Base-by-base conservation (phyloP, 2,329 filamentous ascomycete species). In the Domatiomyces catenatus region DNA sequence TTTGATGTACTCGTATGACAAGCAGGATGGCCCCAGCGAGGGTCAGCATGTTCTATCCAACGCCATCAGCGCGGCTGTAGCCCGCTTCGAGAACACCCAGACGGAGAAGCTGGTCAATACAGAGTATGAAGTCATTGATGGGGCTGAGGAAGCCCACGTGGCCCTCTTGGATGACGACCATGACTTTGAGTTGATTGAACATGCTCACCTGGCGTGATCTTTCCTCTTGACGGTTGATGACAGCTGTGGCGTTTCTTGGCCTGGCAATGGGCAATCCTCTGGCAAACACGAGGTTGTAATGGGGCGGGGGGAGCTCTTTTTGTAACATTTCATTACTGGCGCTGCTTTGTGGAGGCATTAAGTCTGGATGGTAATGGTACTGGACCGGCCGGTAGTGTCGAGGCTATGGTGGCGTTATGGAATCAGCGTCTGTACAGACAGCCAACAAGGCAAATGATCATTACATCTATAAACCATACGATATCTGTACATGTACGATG, bases 271-370 rank as follows among this genome's bases (percentile, higher is more conserved):
- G n/a, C n/a, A n/a, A 15, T 12, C 15, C 36, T 24, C 15, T 18
- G 36, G 8, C 22, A 15, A 17, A 39, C 2, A 39, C 20, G n/a
- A 32, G 6, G 15, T 17, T 3, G 48, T 46, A 50, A 49, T 49
- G 22, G 20, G 6, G 22, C 45, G 17, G 19, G 19, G 15, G 2
- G 22, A 26, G 43, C 22, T 46, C 12, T 46, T 32, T 49, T 51
- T 52, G 32, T 36, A 52, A 51, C 45, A 44, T 42, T 50, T 53
- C 57, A 54, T 46, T 39, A 36, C 46, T 45, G 56, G 56, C 56
- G 56, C 58, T 58, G 56, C 58, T 58, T 56, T 53, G 55, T 58
- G 84, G 56, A 89, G 89, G n/a, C 67, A 64, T 0, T 90, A 90
- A 39, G 95, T 39, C n/a, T 39, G 32, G 32, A 39, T 15, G 5